Evolutionary conservation across 768 basidiomycete genomes (phyloP), one percentile per base, ranked within the genome.

Genomic region (Boletales sp.): DNA sequence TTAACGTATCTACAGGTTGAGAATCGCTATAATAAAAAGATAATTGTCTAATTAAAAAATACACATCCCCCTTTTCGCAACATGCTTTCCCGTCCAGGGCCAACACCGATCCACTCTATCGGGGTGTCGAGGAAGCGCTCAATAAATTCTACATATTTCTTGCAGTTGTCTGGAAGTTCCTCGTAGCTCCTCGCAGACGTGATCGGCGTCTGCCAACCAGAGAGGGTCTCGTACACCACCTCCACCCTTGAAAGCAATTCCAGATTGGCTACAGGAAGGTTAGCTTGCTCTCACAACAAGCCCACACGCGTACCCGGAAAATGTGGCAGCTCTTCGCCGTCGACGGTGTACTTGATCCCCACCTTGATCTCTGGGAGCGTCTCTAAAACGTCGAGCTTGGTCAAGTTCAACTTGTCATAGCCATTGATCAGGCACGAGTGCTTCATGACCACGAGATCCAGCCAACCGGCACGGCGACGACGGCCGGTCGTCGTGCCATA

Each of bases 351-450:
- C 62, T 81, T 83, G 49, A 90, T 79, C 4, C 78, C 95, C 18
- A 99, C 77, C 70, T 94, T 89, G 74, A 99, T 89, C 72, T 94
- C 90, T 0, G 78, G 66, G 18, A 99, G 76, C 25, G 76, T 72
- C 61, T 97, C 94, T 43, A 99, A 78, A 14, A 99, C 76, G 61
- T 99, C 96, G 41, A 99, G 82, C 68, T 99, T 99, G 43, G 96
- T 99, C 57, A 99, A 78, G 71, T 99, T 99, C 54, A 98, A 74
- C 41, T 71, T 66, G 62, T 95, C 92, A 69, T 98, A 99, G 33
- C 96, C 96, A 68, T 99, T 99, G 78, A 99, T 91, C 54, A 90
- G 71, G 64, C 76, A 83, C 8, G 95, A 98, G 70, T 97, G 86
- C 67, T 84, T 86, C 76, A 99, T 80, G 37, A 97, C 92, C 49